Evolutionary conservation across 345 rosid species (phyloP).

Genomic region (Laguncularia racemosa): DNA sequence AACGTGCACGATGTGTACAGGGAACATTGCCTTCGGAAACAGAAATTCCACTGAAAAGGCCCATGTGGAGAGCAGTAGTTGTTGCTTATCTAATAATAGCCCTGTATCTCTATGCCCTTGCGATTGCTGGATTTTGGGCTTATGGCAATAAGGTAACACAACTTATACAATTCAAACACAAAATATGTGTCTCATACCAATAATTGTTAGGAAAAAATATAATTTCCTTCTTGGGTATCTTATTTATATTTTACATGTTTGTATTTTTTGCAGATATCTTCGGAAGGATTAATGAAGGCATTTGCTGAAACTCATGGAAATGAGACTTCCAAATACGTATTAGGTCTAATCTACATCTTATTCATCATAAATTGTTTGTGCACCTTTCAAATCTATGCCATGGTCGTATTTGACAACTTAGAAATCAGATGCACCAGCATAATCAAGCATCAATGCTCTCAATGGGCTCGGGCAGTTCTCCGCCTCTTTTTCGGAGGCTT

Average conservation of each 20-base stretch:
- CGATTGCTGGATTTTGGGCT: conserved; percentile 49
- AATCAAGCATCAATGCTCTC: conserved; percentile 17
- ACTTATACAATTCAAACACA: too few relatives aligned
- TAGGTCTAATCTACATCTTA: conserved; percentile 18
- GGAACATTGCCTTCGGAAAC: conserved; percentile 44
- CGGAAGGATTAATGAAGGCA: conserved; percentile 29
- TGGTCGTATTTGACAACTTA: conserved; percentile 50
- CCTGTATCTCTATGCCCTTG: conserved; percentile 23
- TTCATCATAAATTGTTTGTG: conserved; percentile 23
- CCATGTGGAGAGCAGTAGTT: conserved; percentile 47
- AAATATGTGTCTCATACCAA: too few relatives aligned
- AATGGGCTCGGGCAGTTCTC: conserved; percentile 17
- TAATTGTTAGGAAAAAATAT: too few relatives aligned
- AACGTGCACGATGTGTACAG: conserved; percentile 10
- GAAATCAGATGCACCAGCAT: conserved; percentile 19
- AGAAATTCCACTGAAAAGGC: conserved; percentile 12
- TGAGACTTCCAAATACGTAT: conserved; percentile 16
- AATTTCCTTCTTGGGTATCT: neutral
- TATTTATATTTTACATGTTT: neutral
- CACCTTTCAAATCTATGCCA: conserved; percentile 45
- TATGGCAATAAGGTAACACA: conserved; percentile 37
- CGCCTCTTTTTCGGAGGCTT: conserved; percentile 36
- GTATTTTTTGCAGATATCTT: conserved; percentile 9
- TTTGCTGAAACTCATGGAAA: conserved; percentile 15
- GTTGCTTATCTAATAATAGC: conserved; percentile 31